phyloP scores from a whole-genome alignment of 1,284 basidiomycete species.

The Leccinum holopus region DNA sequence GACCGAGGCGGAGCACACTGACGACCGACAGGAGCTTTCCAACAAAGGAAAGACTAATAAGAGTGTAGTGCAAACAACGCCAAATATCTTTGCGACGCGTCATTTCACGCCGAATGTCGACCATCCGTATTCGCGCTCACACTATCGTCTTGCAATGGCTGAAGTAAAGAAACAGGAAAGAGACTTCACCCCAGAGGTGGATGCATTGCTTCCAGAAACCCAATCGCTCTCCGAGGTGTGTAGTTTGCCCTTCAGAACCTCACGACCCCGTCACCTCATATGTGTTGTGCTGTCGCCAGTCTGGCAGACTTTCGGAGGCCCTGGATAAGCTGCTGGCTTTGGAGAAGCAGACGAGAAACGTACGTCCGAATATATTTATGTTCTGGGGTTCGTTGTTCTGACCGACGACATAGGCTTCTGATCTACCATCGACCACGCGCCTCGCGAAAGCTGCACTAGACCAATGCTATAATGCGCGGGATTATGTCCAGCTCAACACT shows the following conservation, averaged over 20 bases:
- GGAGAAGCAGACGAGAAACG: slow-evolving; percentile 98
- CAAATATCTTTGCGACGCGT: slow-evolving; percentile 62
- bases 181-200: slow-evolving; percentile 71
- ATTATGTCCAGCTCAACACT: slow-evolving; percentile 71
- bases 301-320: slow-evolving; percentile 79
- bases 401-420: slow-evolving; percentile 70
- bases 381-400: slow-evolving; percentile 7
- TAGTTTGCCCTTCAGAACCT: background rate
- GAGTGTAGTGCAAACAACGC: slow-evolving; percentile 36
- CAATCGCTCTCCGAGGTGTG: slow-evolving; percentile 55
- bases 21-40: slow-evolving; percentile 22
- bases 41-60: slow-evolving; percentile 19
- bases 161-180: slow-evolving; percentile 79
- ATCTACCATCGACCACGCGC: slow-evolving; percentile 86
- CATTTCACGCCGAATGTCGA: slow-evolving; percentile 47
- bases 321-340: slow-evolving; percentile 87
- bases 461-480: slow-evolving; percentile 69
- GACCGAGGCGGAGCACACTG: background rate
- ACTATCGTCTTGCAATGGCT: slow-evolving; percentile 54
- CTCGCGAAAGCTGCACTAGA: slow-evolving; percentile 75
- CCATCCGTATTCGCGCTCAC: slow-evolving; percentile 36
- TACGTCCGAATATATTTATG: slow-evolving; percentile 37
- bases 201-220: slow-evolving; percentile 58
- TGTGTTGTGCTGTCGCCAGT: slow-evolving; percentile 37
- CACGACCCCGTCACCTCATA: background rate